Evolutionary conservation across 2,329 filamentous ascomycete genomes (phyloP), one percentile per base, ranked within the genome.

Genomic region (Cadophora sp.): DNA sequence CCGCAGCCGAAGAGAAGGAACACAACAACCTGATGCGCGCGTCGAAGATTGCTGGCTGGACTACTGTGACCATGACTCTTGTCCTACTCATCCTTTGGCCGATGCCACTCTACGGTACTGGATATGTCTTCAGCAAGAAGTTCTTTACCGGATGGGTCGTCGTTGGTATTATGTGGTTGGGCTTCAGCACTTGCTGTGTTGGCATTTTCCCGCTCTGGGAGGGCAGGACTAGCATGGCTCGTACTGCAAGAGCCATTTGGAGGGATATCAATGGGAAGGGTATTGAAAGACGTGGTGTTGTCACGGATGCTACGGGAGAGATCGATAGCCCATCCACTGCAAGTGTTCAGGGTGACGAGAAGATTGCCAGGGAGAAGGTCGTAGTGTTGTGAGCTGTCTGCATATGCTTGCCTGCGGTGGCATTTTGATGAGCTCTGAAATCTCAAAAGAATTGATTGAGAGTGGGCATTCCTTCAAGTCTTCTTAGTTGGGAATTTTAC

Each of bases 151-250:
- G 53, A 7, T 69, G 65, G 68, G 53, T 66, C 4, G 62, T 60
- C 7, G 47, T 69, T 24, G 56, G 62, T 16, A 67, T 69, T 27
- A 47, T 69, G 4, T 69, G 68, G 62, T 59, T 62, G 14, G 65
- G 67, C 47, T 67, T 67, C 50, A 45, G 60, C 18, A 30, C 60
- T 22, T 59, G 56, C 39, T 56, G 48, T 13, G 64, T 66, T 56
- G 65, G 55, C 11, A 50, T 69, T n/a, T 55, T 63, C 14, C 67
- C 67, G 24, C 24, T 65, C n/a, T 65, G 63, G 62, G 65, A 69
- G 56, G 65, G 62, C 7, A 24, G 62, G 7, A 39, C 55, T 27
- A 47, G 36, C 11, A 45, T 64, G n/a, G 58, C 41, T 47, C 58
- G 33, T 24, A 60, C 58, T 14, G 43, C 47, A 11, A 60, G 22